Base-by-base conservation (phyloP, 768 basidiomycete genomes). In the Lyophyllum shimeji region DNA sequence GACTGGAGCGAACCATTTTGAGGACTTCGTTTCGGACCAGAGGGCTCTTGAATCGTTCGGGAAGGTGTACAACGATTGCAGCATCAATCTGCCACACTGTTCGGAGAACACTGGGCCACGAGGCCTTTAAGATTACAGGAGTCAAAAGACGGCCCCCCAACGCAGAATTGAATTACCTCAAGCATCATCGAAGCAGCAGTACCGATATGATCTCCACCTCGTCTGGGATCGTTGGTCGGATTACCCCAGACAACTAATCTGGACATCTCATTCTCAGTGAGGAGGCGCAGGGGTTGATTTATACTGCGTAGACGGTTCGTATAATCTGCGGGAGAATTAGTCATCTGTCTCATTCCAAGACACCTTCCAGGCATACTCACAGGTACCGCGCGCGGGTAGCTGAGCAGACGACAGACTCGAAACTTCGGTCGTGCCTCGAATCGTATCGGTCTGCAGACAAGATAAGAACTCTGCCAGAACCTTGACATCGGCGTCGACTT, bases 171-270 rank as follows among this genome's bases (percentile, higher is more conserved):
- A 3, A 18, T 65, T 63, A 93, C 93, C 60, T 88, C 87, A 0
- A 80, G 65, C 60, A 88, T 75, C 18, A 79, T 78, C 58, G 82
- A 78, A 68, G 91, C 67, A 39, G 70, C 70, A 25, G 73, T 75
- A 7, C 79, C 79, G 37, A 79, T 63, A 43, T 87, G 75, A 65
- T 93, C 88, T 0, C 69, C 64, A 17, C 89, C 88, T 60, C 87
- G 84, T 61, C 81, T 84, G 4, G 77, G 63, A 59, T 97, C 95
- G 56, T 87, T 89, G 27, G 81, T 79, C 0, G 93, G 92, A 69
- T 98, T 98, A 43, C 78, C 78, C 97, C 97, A 98, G 7, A 98
- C 95, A 3, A 76, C 81, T 42, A 98, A 72, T 15, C 95, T 82
- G 63, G 80, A 84, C 42, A 98, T 85, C 68, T 99, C 97, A 66